phyloP scores from a whole-genome alignment of 768 basidiomycete genomes.

The Leccinum broughii region DNA sequence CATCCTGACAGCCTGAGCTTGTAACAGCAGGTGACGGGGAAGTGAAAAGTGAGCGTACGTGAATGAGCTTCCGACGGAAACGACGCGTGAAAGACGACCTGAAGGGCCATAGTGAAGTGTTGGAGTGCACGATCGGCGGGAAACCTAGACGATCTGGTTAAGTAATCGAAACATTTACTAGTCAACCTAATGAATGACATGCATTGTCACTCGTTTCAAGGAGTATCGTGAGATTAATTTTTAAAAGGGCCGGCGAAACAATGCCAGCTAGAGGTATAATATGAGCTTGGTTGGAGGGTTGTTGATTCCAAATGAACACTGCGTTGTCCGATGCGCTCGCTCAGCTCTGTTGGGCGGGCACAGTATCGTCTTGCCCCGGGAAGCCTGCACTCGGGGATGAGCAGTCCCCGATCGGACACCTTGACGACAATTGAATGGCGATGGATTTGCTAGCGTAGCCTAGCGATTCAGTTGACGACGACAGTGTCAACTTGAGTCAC shows the following conservation, averaged over 20 bases:
- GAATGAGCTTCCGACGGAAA: background rate
- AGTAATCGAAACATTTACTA: slow-evolving; percentile 9
- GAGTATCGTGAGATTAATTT: background rate
- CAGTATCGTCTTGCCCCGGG: background rate
- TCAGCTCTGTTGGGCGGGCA: slow-evolving; percentile 15
- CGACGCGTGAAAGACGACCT: background rate
- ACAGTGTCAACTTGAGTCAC: background rate
- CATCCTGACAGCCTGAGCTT: slow-evolving; percentile 14
- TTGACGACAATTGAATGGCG: slow-evolving; percentile 14
- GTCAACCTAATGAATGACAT: background rate
- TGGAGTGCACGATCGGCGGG: slow-evolving; percentile 4
- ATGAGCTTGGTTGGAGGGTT: slow-evolving; percentile 4
- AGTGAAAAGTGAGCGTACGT: background rate
- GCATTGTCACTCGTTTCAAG: slow-evolving; percentile 19
- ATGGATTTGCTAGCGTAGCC: background rate
- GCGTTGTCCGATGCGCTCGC: slow-evolving; percentile 19
- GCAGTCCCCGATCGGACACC: background rate
- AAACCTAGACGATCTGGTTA: background rate
- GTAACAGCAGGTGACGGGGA: background rate
- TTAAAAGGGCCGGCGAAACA: slow-evolving; percentile 12
- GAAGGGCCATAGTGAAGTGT: background rate
- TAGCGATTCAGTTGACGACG: background rate
- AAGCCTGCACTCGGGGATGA: background rate
- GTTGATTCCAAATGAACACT: slow-evolving; percentile 1
- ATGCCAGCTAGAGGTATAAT: background rate